Evolutionary conservation across 2,329 filamentous ascomycete genomes (phyloP).

Genomic region (Arthrobotrys iridis): DNA sequence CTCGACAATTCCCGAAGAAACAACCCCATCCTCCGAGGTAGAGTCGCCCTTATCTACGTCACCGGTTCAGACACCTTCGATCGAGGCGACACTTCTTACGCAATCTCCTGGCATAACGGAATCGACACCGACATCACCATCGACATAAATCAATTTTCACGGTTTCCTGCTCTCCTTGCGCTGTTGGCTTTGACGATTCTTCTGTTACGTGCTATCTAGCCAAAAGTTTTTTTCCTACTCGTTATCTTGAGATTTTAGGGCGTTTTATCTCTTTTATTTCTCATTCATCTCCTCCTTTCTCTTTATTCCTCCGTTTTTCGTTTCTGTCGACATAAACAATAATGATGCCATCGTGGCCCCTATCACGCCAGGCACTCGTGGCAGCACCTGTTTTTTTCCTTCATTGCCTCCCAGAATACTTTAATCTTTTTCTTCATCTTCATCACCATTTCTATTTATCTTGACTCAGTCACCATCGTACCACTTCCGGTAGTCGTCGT

Average conservation of each 20-base stretch:
- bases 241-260: not conserved
- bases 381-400: not conserved
- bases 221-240: slow-evolving; percentile 14
- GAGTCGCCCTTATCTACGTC: slow-evolving; percentile 40
- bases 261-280: not conserved
- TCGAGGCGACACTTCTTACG: slow-evolving; percentile 33
- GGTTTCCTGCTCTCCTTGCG: not conserved
- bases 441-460: not conserved
- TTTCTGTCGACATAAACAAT: not conserved
- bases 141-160: not conserved
- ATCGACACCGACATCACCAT: slow-evolving; percentile 2
- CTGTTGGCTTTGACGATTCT: not conserved
- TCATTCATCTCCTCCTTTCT: not conserved
- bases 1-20: slow-evolving; percentile 56
- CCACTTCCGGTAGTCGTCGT: too few relatives aligned
- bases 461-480: too few relatives aligned
- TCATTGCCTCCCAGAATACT: not conserved
- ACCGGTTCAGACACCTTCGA: slow-evolving; percentile 36
- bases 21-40: slow-evolving; percentile 43
- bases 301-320: too few relatives aligned
- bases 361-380: not conserved
- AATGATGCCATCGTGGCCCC: not conserved
- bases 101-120: not conserved
- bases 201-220: not conserved
- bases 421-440: too few relatives aligned